Conservation (phyloP, 768 basidiomycete genomes). For the Pholiota molesta region DNA sequence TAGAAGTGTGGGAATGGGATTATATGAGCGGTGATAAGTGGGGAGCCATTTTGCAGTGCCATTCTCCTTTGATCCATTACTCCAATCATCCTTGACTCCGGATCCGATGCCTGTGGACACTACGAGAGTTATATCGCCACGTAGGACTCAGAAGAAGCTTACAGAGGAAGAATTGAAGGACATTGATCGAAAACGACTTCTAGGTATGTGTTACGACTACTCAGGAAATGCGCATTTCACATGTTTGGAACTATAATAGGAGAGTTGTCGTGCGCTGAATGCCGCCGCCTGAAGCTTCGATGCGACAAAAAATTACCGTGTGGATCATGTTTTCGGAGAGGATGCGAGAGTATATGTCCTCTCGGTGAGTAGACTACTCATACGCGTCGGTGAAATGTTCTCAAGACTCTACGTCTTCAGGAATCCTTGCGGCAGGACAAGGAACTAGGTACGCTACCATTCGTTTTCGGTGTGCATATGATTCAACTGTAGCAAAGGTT, state of each 20-base stretch:
- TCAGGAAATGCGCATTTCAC: slow-evolving; percentile 1
- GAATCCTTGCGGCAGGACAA: slow-evolving; percentile 53
- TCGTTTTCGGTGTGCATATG: not conserved
- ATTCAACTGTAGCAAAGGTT: slow-evolving; percentile 40
- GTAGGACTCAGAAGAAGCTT: slow-evolving; percentile 43
- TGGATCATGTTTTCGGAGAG: slow-evolving; percentile 53
- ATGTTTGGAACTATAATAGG: slow-evolving; percentile 29
- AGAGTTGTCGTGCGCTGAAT: slow-evolving; percentile 58
- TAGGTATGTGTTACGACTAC: slow-evolving; percentile 34
- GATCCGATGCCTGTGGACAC: slow-evolving; percentile 46
- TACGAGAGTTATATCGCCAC: slow-evolving; percentile 38
- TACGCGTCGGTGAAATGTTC: not conserved
- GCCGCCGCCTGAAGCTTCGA: slow-evolving; percentile 50
- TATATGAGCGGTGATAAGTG: slow-evolving; percentile 1
- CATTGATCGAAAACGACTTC: slow-evolving; percentile 52
- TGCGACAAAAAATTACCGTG: slow-evolving; percentile 59
- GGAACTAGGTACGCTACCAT: slow-evolving; percentile 42
- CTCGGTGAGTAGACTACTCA: slow-evolving; percentile 38
- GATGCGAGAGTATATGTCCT: slow-evolving; percentile 69
- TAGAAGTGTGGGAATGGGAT: slow-evolving; percentile 6
- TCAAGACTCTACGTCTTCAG: slow-evolving; percentile 24
- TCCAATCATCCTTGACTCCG: slow-evolving; percentile 5
- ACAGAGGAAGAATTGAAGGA: slow-evolving; percentile 56
- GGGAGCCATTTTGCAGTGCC: not conserved
- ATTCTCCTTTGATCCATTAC: slow-evolving; percentile 13